phyloP scores from a whole-genome alignment of 345 rosid species.

The Psidium guajava region DNA sequence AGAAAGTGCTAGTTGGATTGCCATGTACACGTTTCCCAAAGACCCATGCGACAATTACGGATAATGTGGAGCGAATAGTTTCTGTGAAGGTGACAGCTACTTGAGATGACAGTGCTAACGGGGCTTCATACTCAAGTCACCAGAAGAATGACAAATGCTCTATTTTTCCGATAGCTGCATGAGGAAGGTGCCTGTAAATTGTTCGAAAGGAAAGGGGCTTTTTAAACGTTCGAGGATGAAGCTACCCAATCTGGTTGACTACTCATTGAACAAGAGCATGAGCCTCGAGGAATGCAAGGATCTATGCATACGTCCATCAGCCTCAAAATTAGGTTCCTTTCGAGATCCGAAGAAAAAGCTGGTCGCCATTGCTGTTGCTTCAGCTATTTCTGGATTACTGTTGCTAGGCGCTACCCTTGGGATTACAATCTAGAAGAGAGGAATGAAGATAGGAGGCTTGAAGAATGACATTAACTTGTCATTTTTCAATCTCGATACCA shows the following conservation, averaged over 20 bases:
- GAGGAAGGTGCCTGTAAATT: slow-evolving; percentile 15
- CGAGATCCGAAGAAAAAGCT: neutral
- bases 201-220: slow-evolving; percentile 20
- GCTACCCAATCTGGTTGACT: slow-evolving; percentile 20
- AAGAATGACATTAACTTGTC: too few species aligned
- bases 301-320: slow-evolving; percentile 22
- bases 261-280: slow-evolving; percentile 5
- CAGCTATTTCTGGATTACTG: neutral
- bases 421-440: neutral
- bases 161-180: slow-evolving; percentile 33
- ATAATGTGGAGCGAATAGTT: neutral
- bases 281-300: slow-evolving; percentile 19
- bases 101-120: slow-evolving; percentile 14
- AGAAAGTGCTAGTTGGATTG: neutral
- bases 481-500: too few species aligned
- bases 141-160: slow-evolving; percentile 11
- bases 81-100: neutral
- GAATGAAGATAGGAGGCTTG: neutral
- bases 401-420: neutral
- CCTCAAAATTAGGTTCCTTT: slow-evolving; percentile 11
- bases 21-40: neutral
- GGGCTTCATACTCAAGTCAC: slow-evolving; percentile 22
- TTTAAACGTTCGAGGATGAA: slow-evolving; percentile 12
- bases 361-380: neutral
- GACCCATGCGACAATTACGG: neutral